Conservation (phyloP, 371 early-diverging fungal genomes). For the Syncephalastrum racemosum region DNA sequence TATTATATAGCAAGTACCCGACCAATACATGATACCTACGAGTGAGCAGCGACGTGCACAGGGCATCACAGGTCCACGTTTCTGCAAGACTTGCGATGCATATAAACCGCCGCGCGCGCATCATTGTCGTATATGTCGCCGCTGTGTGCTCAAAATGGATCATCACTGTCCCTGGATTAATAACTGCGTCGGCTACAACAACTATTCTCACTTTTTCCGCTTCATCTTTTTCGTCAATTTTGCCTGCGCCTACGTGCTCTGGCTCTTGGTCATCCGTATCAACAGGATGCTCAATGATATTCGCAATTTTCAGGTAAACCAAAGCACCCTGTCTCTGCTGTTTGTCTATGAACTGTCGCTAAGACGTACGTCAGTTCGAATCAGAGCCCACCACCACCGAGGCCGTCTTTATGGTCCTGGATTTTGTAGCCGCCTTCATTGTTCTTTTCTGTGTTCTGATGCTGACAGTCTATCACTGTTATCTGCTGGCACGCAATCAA, state of each 20-base stretch:
- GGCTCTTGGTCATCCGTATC: constrained; percentile 31
- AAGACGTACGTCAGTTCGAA: constrained; percentile 26
- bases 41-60: constrained; percentile 15
- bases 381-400: constrained; percentile 61
- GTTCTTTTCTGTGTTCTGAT: constrained; percentile 81
- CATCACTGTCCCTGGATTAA: constrained; percentile 98
- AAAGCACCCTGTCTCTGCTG: constrained; percentile 2
- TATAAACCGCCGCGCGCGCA: constrained; percentile 84
- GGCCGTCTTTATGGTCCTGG: constrained; percentile 70
- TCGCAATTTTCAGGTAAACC: constrained; percentile 31
- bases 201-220: constrained; percentile 87
- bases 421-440: constrained; percentile 68
- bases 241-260: constrained; percentile 50
- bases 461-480: constrained; percentile 80
- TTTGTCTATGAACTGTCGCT: constrained; percentile 2
- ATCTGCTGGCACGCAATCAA: constrained; percentile 78
- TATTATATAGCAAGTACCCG: background rate
- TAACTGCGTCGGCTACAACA: constrained; percentile 92
- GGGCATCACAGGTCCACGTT: constrained; percentile 58
- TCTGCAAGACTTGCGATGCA: constrained; percentile 68
- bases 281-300: constrained; percentile 35
- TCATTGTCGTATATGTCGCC: constrained; percentile 79
- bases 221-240: constrained; percentile 74
- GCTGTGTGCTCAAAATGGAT: constrained; percentile 89
- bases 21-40: constrained; percentile 6